Base-by-base conservation (phyloP, 306 rosid species). In the Acacia melanoxylon region DNA sequence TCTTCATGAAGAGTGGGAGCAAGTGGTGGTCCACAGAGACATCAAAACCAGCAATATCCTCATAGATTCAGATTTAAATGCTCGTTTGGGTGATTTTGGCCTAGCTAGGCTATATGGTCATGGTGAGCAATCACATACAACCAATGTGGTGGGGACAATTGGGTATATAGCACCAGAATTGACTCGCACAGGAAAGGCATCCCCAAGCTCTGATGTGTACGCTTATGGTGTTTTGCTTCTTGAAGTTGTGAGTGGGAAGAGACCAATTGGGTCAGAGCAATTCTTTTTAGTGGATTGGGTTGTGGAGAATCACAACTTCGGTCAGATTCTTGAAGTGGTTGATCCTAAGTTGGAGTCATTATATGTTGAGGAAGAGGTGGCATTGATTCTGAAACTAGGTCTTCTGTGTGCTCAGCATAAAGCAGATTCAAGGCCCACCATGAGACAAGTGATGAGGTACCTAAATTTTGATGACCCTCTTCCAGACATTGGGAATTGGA, bases 151-250 rank as follows among this genome's bases (percentile, higher is more conserved):
- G 17, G 97, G 97, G 22, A 93, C 97, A 12, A 72, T 93, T 5
- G 97, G 97, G 15, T 93, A 93, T 20, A 87, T 93, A 1, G 94
- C 97, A 5, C 94, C 97, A 2, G 96, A 91, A 73, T 11, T 93
- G 76, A 87, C 89, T 58, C 90, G 96, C 6, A 82, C 91, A 1
- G 93, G 96, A n/a, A 80, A 85, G 72, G 90, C 90, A 15, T 91
- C 96, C 3, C 83, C 86, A 15, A 51, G 78, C 61, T 87, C 91
- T 0, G 96, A 93, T 66, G 94, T 93, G 56, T 93, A 90, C 69
- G 94, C 93, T 10, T 91, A 68, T 59, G 97, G 94, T 8, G 79
- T 90, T 52, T 29, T 91, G 72, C 96, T 93, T 24, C 94, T 93
- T 52, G 97, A 93, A 84, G 87, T 93, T 19, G 91, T 72, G 0